Base-by-base conservation (phyloP, 768 basidiomycete species). In the Pulveroboletus frians region DNA sequence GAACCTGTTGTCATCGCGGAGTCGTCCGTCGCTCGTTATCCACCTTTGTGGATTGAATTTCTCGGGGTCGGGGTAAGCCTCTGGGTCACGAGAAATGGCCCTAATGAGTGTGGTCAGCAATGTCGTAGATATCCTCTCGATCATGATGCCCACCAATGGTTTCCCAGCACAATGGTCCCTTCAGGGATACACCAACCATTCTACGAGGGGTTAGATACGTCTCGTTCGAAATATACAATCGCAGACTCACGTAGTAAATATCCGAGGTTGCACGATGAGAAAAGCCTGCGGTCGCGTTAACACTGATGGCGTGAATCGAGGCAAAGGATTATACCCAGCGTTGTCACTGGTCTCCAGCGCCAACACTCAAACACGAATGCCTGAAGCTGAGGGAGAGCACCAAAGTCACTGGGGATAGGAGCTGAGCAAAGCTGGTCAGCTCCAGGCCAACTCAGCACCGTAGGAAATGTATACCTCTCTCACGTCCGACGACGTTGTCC, bases 211-310 rank as follows among this genome's bases (percentile, higher is more conserved):
- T 14, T 61, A 7, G 56, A 45, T 18, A 6, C 23, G 23, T 35
- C 34, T 5, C 11, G 14, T 11, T 14, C 27, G 26, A 18, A 38
- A 26, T 10, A 7, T 29, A 6, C 8, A 17, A 8, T 3, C 5
- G 13, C n/a, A 35, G 40, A 65, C 65, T 53, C 47, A 81, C 82
- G 73, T 81, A 87, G 21, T 78, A 60, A 27, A 88, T 77, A 43
- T 87, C 84, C 47, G 76, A 76, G 2, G 77, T 79, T 1, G 84
- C 77, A 39, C 77, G 76, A 54, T 88, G 85, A 3, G 81, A 72
- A 53, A 85, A 82, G 1, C 84, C 84, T 62, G 41, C 3, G 27
- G 42, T 6, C 2, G 10, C 4, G 8, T 64, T 42, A 54, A 36
- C 27, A 32, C 1, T 9, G 4, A 20, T 3, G 36, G 43, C 6